Evolutionary conservation across 495 filamentous ascomycete species (phyloP).

Genomic region (Penicillium herquei): DNA sequence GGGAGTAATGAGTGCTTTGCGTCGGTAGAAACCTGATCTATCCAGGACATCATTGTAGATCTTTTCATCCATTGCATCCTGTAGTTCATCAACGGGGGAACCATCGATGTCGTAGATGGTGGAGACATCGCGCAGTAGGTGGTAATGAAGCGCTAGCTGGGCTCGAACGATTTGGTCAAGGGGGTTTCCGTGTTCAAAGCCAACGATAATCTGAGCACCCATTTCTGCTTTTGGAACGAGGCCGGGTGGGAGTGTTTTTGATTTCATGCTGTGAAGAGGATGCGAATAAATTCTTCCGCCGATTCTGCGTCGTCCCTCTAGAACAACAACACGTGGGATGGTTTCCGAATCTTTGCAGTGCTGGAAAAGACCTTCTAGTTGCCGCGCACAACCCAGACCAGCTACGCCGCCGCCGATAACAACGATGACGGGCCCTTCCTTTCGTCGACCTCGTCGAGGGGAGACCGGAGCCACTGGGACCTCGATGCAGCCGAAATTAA

Average conservation of each 20-base stretch:
- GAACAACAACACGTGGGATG: slow-evolving; percentile 71
- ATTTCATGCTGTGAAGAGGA: slow-evolving; percentile 62
- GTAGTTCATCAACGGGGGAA: slow-evolving; percentile 70
- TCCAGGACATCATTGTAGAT: slow-evolving; percentile 94
- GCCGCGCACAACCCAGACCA: slow-evolving; percentile 87
- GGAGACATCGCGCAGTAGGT: slow-evolving; percentile 77
- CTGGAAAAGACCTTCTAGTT: slow-evolving; percentile 77
- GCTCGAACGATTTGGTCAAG: slow-evolving; percentile 86
- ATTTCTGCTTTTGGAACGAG: slow-evolving; percentile 83
- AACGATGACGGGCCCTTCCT: slow-evolving; percentile 63
- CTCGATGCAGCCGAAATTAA: slow-evolving; percentile 93
- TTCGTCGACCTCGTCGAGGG: slow-evolving; percentile 46
- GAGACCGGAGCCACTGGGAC: slow-evolving; percentile 43
- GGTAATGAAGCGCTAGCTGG: slow-evolving; percentile 85
- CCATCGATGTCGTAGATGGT: slow-evolving; percentile 90
- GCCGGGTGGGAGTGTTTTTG: slow-evolving; percentile 44
- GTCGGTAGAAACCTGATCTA: slow-evolving; percentile 83
- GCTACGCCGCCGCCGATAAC: slow-evolving; percentile 94
- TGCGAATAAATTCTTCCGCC: slow-evolving; percentile 97
- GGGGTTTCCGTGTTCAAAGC: slow-evolving; percentile 93
- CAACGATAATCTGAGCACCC: slow-evolving; percentile 96
- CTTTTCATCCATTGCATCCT: slow-evolving; percentile 79
- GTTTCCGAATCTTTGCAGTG: slow-evolving; percentile 70
- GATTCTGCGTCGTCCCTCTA: slow-evolving; percentile 84
- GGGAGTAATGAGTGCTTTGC: slow-evolving; percentile 62